Base-by-base conservation (phyloP, 2,329 filamentous ascomycete species). In the Trichoderma sp. region DNA sequence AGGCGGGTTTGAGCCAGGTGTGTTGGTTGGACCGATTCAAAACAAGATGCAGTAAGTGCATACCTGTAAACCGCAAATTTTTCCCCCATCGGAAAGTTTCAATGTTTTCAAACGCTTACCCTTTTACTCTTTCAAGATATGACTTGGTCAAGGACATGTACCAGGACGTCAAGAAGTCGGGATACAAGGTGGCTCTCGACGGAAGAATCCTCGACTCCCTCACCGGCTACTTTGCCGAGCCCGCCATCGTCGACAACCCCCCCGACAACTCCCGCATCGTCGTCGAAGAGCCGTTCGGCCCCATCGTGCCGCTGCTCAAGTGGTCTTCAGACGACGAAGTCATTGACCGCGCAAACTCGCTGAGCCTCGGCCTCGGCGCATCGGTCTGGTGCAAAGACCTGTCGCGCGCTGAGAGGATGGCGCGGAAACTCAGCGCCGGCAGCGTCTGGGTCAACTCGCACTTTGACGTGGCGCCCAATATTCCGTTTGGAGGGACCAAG, bases 221-320 rank as follows among this genome's bases (percentile, higher is more conserved):
- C n/a, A 56, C 63, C 29, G 76, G 76, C 1, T 76, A 71, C 61
- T 77, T 72, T 58, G 70, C 76, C 53, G 69, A 74, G 63, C 75
- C 76, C 6, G 75, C 74, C 9, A 73, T 77, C n/a, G 73, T 77
- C 53, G 71, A 61, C 27, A 67, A 78, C 69, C 22, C 73, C 7
- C 71, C 71, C 0, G 73, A 76, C n/a, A 61, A 73, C 9, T 73
- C 77, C 25, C 78, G 77, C 67, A 83, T 89, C 60, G 85, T 84
- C 76, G 82, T 83, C 22, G 86, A 90, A 70, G 87, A 90, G 69
- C 82, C 90, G 0, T 90, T 90, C 70, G 88, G 88, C 0, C 87
- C 88, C 0, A 87, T 91, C 4, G 84, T 87, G 0, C 83, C 83
- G 27, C 84, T 90, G 70, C 83, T 83, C 64, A 82, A 69, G 78